Evolutionary conservation across 2,329 filamentous ascomycete species (phyloP).

Genomic region (Anthostomella pinea): DNA sequence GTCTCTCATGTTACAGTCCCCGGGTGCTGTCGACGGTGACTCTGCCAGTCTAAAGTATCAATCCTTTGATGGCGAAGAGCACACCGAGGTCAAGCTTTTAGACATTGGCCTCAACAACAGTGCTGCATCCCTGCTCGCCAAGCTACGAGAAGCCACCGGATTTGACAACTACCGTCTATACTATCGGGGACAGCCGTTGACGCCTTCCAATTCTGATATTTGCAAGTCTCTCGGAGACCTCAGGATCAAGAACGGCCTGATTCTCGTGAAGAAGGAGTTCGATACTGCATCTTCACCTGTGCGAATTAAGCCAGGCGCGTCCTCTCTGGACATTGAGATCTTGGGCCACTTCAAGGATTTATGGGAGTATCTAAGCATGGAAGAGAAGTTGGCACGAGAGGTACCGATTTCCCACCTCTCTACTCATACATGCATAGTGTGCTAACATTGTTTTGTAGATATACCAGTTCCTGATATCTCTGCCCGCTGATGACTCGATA

Average conservation of each 20-base stretch:
- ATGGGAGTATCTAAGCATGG: slow-evolving; percentile 75
- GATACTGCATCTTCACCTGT: slow-evolving; percentile 41
- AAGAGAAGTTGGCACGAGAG: slow-evolving; percentile 66
- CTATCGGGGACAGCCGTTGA: slow-evolving; percentile 63
- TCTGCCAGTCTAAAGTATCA: slow-evolving; percentile 69
- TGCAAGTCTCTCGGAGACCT: slow-evolving; percentile 65
- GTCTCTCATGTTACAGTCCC: slow-evolving; percentile 49
- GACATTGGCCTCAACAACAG: slow-evolving; percentile 70
- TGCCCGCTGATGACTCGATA: slow-evolving; percentile 66
- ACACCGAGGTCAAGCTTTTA: slow-evolving; percentile 60
- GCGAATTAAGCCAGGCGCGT: slow-evolving; percentile 49
- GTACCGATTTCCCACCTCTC: slow-evolving; percentile 38
- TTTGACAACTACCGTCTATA: slow-evolving; percentile 76
- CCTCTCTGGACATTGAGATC: slow-evolving; percentile 72
- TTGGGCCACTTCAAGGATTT: slow-evolving; percentile 79
- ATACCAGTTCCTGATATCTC: slow-evolving; percentile 65
- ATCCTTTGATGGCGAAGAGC: slow-evolving; percentile 60
- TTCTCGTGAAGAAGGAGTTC: slow-evolving; percentile 62
- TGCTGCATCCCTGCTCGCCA: slow-evolving; percentile 64
- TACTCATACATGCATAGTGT: not conserved
- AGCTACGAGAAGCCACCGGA: slow-evolving; percentile 65
- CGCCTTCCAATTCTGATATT: slow-evolving; percentile 57
- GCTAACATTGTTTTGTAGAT: slow-evolving; percentile 44
- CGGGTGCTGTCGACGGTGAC: slow-evolving; percentile 58
- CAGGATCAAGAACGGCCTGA: slow-evolving; percentile 60